Evolutionary conservation across 352 stramenopile species (phyloP), one percentile per base, ranked within the genome.

Genomic region (Pythium guiyangense): DNA sequence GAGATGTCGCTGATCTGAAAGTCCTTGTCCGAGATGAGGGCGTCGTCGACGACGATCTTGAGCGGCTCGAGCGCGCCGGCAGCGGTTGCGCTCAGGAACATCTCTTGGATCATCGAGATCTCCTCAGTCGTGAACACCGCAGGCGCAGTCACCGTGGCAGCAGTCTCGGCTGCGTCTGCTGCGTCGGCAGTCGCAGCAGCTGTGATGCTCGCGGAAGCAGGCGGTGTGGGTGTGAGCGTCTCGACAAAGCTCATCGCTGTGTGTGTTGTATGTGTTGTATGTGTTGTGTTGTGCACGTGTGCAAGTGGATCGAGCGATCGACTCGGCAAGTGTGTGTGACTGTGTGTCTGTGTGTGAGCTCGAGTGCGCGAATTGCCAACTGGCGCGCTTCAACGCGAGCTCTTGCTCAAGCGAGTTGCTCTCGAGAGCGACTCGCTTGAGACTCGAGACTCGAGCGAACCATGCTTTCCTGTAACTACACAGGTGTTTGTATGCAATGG

Each of bases 31-130:
- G 60, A 54, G 31, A 66, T 43, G 14, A 57, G 11, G 22, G 48
- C 42, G 44, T 57, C 49, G 42, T 55, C 54, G 18, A 57, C 37
- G 43, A 59, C 34, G 37, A 59, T 43, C 43, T 64, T 57, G 37
- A 55, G 43, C 39, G 50, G 49, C 43, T 67, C 56, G 35, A 61
- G 31, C 26, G 26, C 48, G 48, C 18, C 26, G 2, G 44, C 45
- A 11, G 20, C 10, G 22, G 34, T 26, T 6, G 45, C 17, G 34
- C 25, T 53, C n/a, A 79, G 62, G 43, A 82, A 77, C 40, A 82
- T 67, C 51, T 82, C 67, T 55, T 82, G 72, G 58, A 82, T 82
- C 62, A 82, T 82, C 47, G 54, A 68, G 67, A 82, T 79, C 60
- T 82, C 72, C 52, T 82, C 72, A 48, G 20, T 54, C n/a, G 72